These are phyloP conservation scores for Sphaerulina musiva DNA, from an alignment of 2,329 filamentous ascomycete genomes.

Conservation along the genomic window DNA sequence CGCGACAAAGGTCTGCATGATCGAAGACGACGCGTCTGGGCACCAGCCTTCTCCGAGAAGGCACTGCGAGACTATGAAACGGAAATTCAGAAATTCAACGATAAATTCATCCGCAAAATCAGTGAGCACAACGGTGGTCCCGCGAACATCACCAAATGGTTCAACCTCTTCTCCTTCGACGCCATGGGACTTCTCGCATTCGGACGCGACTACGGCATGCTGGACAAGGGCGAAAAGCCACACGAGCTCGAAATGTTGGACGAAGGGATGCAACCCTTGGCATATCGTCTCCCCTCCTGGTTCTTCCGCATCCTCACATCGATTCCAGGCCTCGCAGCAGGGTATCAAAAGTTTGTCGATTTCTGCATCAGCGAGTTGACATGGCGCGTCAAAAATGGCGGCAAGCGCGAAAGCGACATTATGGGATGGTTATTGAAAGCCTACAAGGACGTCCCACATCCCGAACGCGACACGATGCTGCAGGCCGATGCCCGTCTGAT, in stretches of 20 bases:
- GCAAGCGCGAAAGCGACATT: constrained; percentile 26
- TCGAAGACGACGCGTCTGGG: constrained; percentile 39
- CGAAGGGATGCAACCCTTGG: constrained; percentile 31
- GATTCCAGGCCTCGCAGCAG: constrained; percentile 34
- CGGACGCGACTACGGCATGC: constrained; percentile 38
- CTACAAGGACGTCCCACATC: constrained; percentile 26
- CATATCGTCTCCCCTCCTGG: constrained; percentile 32
- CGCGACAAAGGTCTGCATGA: constrained; percentile 37
- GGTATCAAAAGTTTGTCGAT: constrained; percentile 35
- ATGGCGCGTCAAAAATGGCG: constrained; percentile 30
- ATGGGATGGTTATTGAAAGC: constrained; percentile 32
- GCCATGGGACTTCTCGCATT: constrained; percentile 44
- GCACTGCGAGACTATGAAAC: constrained; percentile 40
- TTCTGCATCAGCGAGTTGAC: constrained; percentile 36
- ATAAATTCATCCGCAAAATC: constrained; percentile 34
- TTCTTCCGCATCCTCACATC: constrained; percentile 32
- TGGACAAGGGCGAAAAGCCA: constrained; percentile 33
- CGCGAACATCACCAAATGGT: constrained; percentile 38
- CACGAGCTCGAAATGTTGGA: constrained; percentile 37
- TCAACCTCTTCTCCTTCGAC: constrained; percentile 42
- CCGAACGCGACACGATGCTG: constrained; percentile 28
- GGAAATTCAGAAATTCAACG: constrained; percentile 34
- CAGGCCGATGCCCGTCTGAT: constrained; percentile 31
- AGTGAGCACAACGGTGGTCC: constrained; percentile 24
- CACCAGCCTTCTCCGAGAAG: constrained; percentile 38